These are phyloP conservation scores for Patellifolia procumbens DNA, from an alignment of 179 eudicot species.

Conservation along the genomic window DNA sequence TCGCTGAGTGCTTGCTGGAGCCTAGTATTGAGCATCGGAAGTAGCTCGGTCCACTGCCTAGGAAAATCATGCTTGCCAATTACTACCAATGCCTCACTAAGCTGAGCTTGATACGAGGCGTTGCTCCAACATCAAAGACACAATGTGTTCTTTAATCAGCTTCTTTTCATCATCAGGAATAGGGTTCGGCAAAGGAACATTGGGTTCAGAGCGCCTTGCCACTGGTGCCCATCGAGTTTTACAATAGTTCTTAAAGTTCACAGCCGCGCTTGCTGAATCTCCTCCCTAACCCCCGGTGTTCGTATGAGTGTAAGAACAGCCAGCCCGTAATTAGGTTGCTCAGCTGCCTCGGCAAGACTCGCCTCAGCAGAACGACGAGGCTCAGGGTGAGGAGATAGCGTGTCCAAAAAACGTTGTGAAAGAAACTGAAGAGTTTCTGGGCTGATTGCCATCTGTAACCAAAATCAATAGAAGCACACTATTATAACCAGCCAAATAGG, in stretches of 20 bases:
- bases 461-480: background rate
- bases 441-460: conserved; percentile 60
- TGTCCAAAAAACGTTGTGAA: conserved; percentile 75
- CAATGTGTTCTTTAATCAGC: conserved; percentile 70
- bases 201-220: conserved; percentile 32
- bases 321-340: conserved; percentile 65
- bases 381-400: conserved; percentile 72
- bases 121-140: conserved; percentile 67
- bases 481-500: too few species aligned
- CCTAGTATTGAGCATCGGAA: conserved; percentile 64
- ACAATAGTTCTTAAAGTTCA: conserved; percentile 85
- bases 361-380: conserved; percentile 87
- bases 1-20: conserved; percentile 58
- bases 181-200: conserved; percentile 34
- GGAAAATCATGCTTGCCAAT: conserved; percentile 96
- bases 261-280: conserved; percentile 82
- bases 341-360: conserved; percentile 61
- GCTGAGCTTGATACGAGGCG: conserved; percentile 62
- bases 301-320: conserved; percentile 83
- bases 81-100: conserved; percentile 80
- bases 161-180: conserved; percentile 69
- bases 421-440: conserved; percentile 65
- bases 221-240: conserved; percentile 62
- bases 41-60: conserved; percentile 59
- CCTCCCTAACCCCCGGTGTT: conserved; percentile 58